These are phyloP conservation scores for Linanthus parryae DNA, from an alignment of 148 eudicot species.

Conservation along the genomic window DNA sequence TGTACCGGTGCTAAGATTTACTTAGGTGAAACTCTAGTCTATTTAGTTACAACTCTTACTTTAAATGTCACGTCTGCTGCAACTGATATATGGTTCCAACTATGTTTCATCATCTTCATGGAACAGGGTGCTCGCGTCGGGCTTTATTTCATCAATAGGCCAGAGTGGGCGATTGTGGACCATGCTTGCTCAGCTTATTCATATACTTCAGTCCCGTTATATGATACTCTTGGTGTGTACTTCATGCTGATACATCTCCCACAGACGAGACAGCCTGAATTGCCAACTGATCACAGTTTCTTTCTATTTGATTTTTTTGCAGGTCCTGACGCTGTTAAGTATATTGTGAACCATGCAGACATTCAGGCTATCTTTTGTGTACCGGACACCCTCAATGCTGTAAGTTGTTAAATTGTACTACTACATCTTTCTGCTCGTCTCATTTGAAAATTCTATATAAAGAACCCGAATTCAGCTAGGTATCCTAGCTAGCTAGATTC, in stretches of 20 bases:
- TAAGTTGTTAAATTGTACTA: no score
- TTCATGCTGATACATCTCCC: slow-evolving; percentile 11
- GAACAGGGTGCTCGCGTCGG: slow-evolving; percentile 83
- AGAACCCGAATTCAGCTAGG: no score
- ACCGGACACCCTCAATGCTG: slow-evolving; percentile 66
- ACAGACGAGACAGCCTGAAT: slow-evolving; percentile 2
- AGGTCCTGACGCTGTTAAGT: slow-evolving; percentile 99
- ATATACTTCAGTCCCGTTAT: slow-evolving; percentile 77
- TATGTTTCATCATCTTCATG: slow-evolving; percentile 6
- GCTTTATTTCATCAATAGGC: slow-evolving; percentile 83
- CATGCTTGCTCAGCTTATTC: slow-evolving; percentile 97
- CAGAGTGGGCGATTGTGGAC: slow-evolving; percentile 93
- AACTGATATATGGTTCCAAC: neutral
- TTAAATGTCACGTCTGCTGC: neutral
- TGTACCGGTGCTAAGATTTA: no score
- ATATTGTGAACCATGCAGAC: slow-evolving; percentile 82
- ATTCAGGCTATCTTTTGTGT: slow-evolving; percentile 89
- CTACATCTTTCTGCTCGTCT: no score
- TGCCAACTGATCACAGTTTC: neutral
- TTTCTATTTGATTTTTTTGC: slow-evolving; percentile 14
- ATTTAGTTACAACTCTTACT: no score
- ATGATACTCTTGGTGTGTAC: slow-evolving; percentile 84
- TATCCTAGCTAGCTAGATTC: no score
- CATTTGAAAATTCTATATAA: no score
- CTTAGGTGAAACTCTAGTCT: no score